Conservation (phyloP, 345 rosid genomes). For the Eucalyptus sideroxylon region DNA sequence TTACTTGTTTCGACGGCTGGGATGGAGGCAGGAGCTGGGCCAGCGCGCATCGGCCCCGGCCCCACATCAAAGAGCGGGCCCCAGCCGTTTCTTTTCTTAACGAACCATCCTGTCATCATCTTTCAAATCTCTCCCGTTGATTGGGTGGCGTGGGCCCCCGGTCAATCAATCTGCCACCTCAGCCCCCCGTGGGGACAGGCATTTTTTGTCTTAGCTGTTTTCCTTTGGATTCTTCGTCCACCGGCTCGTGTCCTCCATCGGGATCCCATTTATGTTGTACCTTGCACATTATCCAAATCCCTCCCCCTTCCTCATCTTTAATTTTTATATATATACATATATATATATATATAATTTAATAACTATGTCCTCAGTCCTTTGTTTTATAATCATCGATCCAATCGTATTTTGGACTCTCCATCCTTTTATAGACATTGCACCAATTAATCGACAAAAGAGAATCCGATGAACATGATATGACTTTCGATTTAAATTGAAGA, state of each 20-base stretch:
- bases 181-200: neutral
- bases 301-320: neutral
- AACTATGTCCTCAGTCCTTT: neutral
- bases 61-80: neutral
- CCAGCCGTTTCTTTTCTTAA: neutral
- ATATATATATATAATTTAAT: too few relatives aligned
- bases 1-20: neutral
- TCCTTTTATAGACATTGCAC: neutral
- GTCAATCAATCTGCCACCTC: neutral
- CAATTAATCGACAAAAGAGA: neutral
- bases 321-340: neutral
- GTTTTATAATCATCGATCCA: neutral
- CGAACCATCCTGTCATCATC: neutral
- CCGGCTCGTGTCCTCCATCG: neutral
- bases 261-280: neutral
- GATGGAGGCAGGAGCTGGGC: neutral
- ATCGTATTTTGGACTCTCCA: neutral
- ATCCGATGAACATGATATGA: accelerated
- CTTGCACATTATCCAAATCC: neutral
- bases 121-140: neutral
- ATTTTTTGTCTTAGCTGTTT: neutral
- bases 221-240: neutral
- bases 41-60: neutral
- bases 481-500: too few relatives aligned
- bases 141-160: neutral